These are phyloP conservation scores for Halophytophthora polymorphica DNA, from an alignment of 352 stramenopile species.

Conservation along the genomic window DNA sequence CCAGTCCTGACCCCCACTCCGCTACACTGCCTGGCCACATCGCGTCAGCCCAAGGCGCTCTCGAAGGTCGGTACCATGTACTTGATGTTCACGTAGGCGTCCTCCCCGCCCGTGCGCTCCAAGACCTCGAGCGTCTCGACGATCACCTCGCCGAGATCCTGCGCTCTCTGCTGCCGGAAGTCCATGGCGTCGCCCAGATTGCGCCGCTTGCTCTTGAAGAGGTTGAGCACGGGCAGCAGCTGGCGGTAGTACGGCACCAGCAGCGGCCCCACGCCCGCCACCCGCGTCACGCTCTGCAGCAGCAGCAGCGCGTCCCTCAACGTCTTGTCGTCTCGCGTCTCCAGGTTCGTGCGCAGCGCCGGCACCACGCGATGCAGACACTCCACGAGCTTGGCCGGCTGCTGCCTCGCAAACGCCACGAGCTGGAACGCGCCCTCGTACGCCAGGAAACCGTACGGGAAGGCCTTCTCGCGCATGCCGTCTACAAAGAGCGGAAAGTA, in stretches of 20 bases:
- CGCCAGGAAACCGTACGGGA: slow-evolving; percentile 80
- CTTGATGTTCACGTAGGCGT: slow-evolving; percentile 95
- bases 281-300: slow-evolving; percentile 56
- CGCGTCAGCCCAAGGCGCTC: slow-evolving; percentile 20
- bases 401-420: slow-evolving; percentile 56
- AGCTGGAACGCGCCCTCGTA: slow-evolving; percentile 82
- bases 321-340: slow-evolving; percentile 52
- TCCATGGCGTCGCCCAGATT: slow-evolving; percentile 92
- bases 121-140: slow-evolving; percentile 87
- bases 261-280: slow-evolving; percentile 64
- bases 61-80: slow-evolving; percentile 97
- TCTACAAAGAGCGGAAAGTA: slow-evolving; percentile 92
- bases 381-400: slow-evolving; percentile 61
- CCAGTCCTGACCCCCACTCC: too few species aligned
- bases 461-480: slow-evolving; percentile 74
- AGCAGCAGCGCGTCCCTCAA: slow-evolving; percentile 54
- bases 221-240: slow-evolving; percentile 86
- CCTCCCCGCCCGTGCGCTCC: slow-evolving; percentile 76
- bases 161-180: slow-evolving; percentile 77
- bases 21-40: too few species aligned
- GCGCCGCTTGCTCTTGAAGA: slow-evolving; percentile 87
- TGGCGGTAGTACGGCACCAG: slow-evolving; percentile 92
- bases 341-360: slow-evolving; percentile 67
- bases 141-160: slow-evolving; percentile 86
- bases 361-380: slow-evolving; percentile 64